These are phyloP conservation scores for Ganoderma resinaceum DNA, from an alignment of 1,284 basidiomycete genomes.

Conservation along the genomic window DNA sequence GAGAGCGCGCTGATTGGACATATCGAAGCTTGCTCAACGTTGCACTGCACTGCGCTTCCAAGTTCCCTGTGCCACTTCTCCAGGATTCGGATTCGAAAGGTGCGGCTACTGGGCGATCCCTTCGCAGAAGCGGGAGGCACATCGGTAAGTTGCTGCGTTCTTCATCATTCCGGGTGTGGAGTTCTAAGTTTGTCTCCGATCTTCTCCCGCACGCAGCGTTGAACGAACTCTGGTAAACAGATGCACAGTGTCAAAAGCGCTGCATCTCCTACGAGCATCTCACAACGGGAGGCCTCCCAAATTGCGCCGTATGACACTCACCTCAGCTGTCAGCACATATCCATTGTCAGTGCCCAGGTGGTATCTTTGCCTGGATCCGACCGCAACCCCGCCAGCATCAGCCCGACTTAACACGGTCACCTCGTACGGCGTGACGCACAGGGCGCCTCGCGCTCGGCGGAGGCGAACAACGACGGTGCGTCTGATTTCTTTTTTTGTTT, in stretches of 20 bases:
- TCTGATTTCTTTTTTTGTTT: neutral
- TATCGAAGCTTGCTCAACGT: neutral
- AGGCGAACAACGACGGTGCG: neutral
- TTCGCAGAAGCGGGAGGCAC: neutral
- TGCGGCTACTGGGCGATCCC: neutral
- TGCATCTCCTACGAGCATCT: neutral
- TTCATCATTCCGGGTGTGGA: neutral
- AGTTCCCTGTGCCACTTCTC: neutral
- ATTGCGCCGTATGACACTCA: neutral
- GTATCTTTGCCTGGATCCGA: neutral
- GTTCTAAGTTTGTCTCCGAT: neutral
- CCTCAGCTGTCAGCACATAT: too few species aligned
- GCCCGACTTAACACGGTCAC: neutral
- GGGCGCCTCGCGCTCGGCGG: neutral
- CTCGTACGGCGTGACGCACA: neutral
- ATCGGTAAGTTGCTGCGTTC: neutral
- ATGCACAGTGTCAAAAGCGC: neutral
- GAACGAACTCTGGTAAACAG: neutral
- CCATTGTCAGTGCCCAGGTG: neutral
- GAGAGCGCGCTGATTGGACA: neutral
- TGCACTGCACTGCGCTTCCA: neutral
- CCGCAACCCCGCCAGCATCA: neutral
- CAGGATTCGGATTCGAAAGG: neutral
- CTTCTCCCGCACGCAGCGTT: neutral
- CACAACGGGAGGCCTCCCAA: neutral